These are phyloP conservation scores for Capsella bursapastoris DNA, from an alignment of 345 rosid species.

Conservation along the genomic window DNA sequence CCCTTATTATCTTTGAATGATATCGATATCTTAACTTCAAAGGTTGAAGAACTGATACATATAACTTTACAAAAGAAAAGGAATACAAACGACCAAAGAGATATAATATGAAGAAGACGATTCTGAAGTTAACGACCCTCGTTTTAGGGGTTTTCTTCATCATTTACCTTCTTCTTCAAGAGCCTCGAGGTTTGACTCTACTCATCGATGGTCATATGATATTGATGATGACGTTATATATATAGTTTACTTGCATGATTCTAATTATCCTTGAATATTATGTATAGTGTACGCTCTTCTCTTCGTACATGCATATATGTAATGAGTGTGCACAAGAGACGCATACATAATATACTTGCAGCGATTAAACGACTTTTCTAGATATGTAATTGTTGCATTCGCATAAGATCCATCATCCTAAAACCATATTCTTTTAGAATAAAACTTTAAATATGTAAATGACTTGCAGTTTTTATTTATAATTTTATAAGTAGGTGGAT, in stretches of 20 bases:
- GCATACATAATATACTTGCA: background rate
- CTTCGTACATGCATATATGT: conserved; percentile 1
- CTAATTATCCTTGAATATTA: background rate
- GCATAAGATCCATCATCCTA: background rate
- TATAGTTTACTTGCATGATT: background rate
- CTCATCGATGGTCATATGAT: background rate
- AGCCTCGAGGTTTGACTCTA: conserved; percentile 33
- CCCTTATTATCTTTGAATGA: background rate
- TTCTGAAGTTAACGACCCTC: conserved; percentile 18
- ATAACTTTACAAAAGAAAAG: background rate
- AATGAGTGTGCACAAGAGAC: background rate
- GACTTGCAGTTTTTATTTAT: background rate
- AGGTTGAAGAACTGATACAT: conserved; percentile 6
- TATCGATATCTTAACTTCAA: background rate
- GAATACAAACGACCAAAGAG: background rate
- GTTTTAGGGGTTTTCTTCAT: conserved; percentile 27
- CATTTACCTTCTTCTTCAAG: conserved; percentile 17
- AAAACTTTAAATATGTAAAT: background rate
- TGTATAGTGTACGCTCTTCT: background rate
- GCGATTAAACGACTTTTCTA: background rate
- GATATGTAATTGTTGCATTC: background rate
- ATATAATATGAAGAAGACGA: conserved; percentile 13
- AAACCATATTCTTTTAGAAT: background rate
- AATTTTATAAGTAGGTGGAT: conserved; percentile 15
- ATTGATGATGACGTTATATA: background rate